Conservation (phyloP, 495 filamentous ascomycete genomes). For the Neurospora tetraspora region DNA sequence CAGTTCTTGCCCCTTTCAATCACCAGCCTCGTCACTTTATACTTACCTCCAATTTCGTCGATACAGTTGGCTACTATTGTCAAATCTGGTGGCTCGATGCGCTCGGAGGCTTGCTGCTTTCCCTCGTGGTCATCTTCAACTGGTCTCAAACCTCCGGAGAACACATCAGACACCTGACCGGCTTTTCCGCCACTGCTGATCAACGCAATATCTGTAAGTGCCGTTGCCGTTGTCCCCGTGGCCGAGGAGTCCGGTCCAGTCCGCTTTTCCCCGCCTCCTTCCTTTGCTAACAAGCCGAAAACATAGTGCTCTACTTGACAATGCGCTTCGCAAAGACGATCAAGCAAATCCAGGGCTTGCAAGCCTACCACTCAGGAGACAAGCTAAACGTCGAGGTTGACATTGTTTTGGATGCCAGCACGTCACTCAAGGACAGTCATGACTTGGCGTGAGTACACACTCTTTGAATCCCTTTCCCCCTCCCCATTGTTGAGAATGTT, state of each 20-base stretch:
- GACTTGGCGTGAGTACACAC: slow-evolving; percentile 50
- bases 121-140: slow-evolving; percentile 72
- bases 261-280: not conserved
- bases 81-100: slow-evolving; percentile 78
- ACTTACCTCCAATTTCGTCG: not conserved
- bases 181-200: slow-evolving; percentile 67
- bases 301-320: slow-evolving; percentile 66
- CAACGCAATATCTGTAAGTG: slow-evolving; percentile 61
- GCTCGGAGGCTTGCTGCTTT: slow-evolving; percentile 72
- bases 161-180: slow-evolving; percentile 77
- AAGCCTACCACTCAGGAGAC: slow-evolving; percentile 85
- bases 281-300: slow-evolving; percentile 1
- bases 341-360: slow-evolving; percentile 74
- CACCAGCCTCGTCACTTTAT: not conserved
- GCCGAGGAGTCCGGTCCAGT: not conserved
- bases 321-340: slow-evolving; percentile 92
- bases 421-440: slow-evolving; percentile 72
- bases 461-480: not conserved
- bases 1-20: slow-evolving; percentile 18
- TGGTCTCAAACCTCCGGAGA: slow-evolving; percentile 67
- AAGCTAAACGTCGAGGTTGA: slow-evolving; percentile 71
- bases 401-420: slow-evolving; percentile 72
- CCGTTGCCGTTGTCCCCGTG: not conserved
- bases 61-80: slow-evolving; percentile 62
- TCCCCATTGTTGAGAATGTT: not conserved